Evolutionary conservation across 331 rosid species (phyloP).

Genomic region (Quercus phellos): DNA sequence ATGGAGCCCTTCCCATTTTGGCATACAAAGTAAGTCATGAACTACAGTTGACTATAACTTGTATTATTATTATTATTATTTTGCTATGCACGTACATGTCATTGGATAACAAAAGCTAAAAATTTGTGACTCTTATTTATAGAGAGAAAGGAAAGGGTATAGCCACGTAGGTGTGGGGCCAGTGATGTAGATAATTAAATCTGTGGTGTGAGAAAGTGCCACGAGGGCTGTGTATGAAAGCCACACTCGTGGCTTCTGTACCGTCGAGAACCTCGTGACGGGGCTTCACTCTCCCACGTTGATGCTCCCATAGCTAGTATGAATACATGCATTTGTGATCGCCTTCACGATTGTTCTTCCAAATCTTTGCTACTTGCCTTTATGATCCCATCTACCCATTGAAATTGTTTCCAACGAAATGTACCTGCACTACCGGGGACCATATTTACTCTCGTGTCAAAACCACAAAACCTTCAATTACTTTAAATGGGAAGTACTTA

Average conservation of each 20-base stretch:
- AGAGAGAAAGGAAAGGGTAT: not conserved
- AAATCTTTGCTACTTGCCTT: not conserved
- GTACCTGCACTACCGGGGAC: not conserved
- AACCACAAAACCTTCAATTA: too few species aligned
- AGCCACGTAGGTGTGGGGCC: not conserved
- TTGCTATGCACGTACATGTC: too few species aligned
- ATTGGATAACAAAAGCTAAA: not conserved
- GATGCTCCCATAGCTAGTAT: not conserved
- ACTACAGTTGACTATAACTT: not conserved
- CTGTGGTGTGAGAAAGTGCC: slow-evolving; percentile 30
- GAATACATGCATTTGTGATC: not conserved
- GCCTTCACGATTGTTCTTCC: not conserved
- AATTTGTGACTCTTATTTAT: not conserved
- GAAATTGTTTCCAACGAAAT: not conserved
- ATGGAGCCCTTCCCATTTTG: slow-evolving; percentile 82
- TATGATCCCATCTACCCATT: not conserved
- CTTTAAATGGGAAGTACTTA: too few species aligned
- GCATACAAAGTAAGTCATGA: not conserved
- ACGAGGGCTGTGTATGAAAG: slow-evolving; percentile 6
- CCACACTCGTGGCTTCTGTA: slow-evolving; percentile 24
- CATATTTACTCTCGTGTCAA: too few species aligned
- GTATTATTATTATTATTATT: not conserved
- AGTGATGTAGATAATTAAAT: not conserved
- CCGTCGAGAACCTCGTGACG: slow-evolving; percentile 12
- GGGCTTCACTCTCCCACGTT: slow-evolving; percentile 34